These are phyloP conservation scores for Macadamia tetraphylla DNA, from an alignment of 164 flowering plant genomes.

Conservation along the genomic window DNA sequence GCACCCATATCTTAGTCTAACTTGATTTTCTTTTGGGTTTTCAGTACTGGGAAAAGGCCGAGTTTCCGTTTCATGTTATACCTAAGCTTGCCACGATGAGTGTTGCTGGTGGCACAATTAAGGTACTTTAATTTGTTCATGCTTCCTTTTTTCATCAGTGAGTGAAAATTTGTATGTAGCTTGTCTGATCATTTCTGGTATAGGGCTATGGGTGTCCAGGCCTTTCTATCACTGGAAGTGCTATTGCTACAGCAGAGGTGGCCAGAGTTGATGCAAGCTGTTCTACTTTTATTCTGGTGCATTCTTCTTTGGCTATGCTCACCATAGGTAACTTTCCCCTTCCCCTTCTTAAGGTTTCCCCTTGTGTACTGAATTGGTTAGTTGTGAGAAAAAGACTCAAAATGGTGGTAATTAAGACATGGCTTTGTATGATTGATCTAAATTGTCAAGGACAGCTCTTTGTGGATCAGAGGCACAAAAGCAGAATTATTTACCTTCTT, in stretches of 20 bases:
- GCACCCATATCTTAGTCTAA: no score
- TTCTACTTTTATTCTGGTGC: conserved; percentile 86
- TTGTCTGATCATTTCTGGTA: conserved; percentile 9
- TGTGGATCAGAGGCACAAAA: conserved; percentile 93
- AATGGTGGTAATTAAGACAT: not conserved
- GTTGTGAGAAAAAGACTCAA: not conserved
- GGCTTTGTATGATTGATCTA: conserved; percentile 2
- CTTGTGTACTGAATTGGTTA: not conserved
- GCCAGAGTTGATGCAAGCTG: conserved; percentile 98
- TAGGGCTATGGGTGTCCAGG: conserved; percentile 98
- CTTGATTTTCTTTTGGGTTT: not conserved
- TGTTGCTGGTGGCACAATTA: conserved; percentile 84
- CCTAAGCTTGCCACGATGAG: conserved; percentile 69
- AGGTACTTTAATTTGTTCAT: conserved; percentile 35
- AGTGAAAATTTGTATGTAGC: not conserved
- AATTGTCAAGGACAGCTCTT: conserved; percentile 45
- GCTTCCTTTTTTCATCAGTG: not conserved
- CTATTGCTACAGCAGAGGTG: conserved; percentile 69
- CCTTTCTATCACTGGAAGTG: conserved; percentile 72
- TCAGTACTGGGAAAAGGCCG: conserved; percentile 99
- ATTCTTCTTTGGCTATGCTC: conserved; percentile 94
- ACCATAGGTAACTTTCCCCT: conserved; percentile 61
- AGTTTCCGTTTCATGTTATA: conserved; percentile 83
- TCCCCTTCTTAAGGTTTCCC: not conserved
- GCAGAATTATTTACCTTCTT: conserved; percentile 79